Base-by-base conservation (phyloP, 2,329 filamentous ascomycete genomes). In the Biscogniauxia marginata region DNA sequence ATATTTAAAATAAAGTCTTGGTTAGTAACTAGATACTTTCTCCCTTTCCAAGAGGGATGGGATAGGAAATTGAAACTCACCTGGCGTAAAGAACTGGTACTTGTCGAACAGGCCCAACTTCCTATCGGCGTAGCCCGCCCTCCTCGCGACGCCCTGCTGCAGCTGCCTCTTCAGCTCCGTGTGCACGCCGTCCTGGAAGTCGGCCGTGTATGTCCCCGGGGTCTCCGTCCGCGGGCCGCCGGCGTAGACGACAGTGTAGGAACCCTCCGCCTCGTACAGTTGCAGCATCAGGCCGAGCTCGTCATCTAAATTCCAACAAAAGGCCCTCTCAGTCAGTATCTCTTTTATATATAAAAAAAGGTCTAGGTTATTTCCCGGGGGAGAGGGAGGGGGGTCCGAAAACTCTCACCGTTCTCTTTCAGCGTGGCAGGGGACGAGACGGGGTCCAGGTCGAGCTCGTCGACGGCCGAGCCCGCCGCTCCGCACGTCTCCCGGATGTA, bases 71-170 rank as follows among this genome's bases (percentile, higher is more conserved):
- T 43, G 16, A 47, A 19, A 77, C 82, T 66, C 76, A 93, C 91
- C 91, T 67, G 92, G 91, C 9, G 88, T 93, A 65, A 99, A 89
- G 77, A 93, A 98, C 71, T 96, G 89, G 73, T 99, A 99, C 73
- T 90, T 92, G 75, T 96, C 89, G 67, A 99, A 98, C 46, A 96
- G 74, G 3, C 84, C 79, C 24, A 80, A 72, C 34, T 73, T 79
- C 55, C 80, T 71, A 6, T 71, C 76, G 52, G 61, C 67, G 57
- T 82, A 79, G 16, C 70, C 68, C 18, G 74, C 73, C 54, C 72
- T 75, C 62, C 60, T 59, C n/a, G 59, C 64, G 18, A 67, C 55
- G 20, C 64, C 63, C 19, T 73, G 66, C 19, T 73, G 66, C 7
- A 75, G 58, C 53, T 76, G 74, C 63, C 91, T 84, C 82, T 90